Evolutionary conservation across 768 basidiomycete species (phyloP).

Genomic region (Mycena capillaripes): DNA sequence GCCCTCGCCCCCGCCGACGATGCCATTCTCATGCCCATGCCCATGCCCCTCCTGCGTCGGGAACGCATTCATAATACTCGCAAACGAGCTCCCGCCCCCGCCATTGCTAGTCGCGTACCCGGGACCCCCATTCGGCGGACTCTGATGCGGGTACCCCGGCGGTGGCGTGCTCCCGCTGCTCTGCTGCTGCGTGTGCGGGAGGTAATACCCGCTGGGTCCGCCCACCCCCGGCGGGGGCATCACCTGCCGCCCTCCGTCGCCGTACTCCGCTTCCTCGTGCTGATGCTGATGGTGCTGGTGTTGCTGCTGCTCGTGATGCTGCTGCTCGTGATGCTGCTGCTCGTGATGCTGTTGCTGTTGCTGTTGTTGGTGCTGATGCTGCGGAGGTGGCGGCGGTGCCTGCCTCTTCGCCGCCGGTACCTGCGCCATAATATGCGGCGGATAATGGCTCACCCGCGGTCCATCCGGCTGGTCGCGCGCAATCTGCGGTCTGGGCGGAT

Average conservation of each 20-base stretch:
- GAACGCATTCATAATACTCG: slow-evolving; percentile 79
- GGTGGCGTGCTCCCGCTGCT: not conserved
- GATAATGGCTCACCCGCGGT: slow-evolving; percentile 54
- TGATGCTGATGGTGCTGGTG: not conserved
- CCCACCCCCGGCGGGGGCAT: not conserved
- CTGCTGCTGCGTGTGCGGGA: slow-evolving; percentile 28
- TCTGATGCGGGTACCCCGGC: not conserved
- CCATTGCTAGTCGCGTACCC: not conserved
- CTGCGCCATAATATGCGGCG: slow-evolving; percentile 56
- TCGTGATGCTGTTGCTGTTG: not conserved
- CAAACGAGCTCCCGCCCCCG: slow-evolving; percentile 54
- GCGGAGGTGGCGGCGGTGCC: not conserved
- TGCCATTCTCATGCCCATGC: not conserved
- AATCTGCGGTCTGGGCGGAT: slow-evolving; percentile 43
- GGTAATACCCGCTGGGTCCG: slow-evolving; percentile 13
- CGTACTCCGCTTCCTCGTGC: not conserved
- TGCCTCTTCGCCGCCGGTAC: not conserved
- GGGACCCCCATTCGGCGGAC: slow-evolving; percentile 1
- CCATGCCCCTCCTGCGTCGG: slow-evolving; percentile 18
- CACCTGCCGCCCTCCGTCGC: not conserved
- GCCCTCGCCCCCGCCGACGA: not conserved
- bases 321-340: not conserved
- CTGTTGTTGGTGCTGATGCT: not conserved
- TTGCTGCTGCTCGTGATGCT: not conserved
- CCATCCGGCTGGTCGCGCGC: not conserved